Base-by-base conservation (phyloP, 768 basidiomycete species). In the Lentinula aciculospora region DNA sequence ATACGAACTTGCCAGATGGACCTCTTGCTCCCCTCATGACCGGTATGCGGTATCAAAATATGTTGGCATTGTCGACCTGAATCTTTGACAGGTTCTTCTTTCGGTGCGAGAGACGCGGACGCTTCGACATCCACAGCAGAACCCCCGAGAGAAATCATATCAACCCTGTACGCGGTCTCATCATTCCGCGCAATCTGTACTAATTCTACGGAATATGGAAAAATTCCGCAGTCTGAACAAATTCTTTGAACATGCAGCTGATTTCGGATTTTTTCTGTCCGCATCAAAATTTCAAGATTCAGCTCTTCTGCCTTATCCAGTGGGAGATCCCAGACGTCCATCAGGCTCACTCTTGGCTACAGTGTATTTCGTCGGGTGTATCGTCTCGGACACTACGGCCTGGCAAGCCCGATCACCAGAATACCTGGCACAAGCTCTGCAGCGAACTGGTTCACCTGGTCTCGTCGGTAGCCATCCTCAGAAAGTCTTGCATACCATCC, bases 181-280 rank as follows among this genome's bases (percentile, higher is more conserved):
- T n/a, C 25, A 39, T 53, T 25, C 23, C 45, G 19, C 15, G 34
- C 25, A 21, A 25, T 15, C 40, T 13, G 31, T 13, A 10, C 29
- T 21, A 47, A 23, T 40, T 31, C n/a, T n/a, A n/a, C n/a, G n/a
- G n/a, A n/a, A n/a, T 49, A 46, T 17, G 32, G 23, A 10, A 34
- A 34, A 2, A 1, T 36, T 40, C 54, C 56, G 8, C 45, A 76
- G 75, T 13, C 58, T 74, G 42, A 66, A 70, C 42, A 62, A 39
- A 2, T 81, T 89, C 64, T 63, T 82, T 3, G 71, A 74, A n/a
- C 72, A 80, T 60, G 73, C 77, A 0, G 69, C 73, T 9, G 76
- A 81, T 49, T 68, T 84, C 40, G 83, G 82, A 0, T 80, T 88
- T 58, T 88, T 86, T 66, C 72, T 89, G 32, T 69, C 83, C 60